Conservation (phyloP, 768 basidiomycete genomes). For the Kwoniella europaea region DNA sequence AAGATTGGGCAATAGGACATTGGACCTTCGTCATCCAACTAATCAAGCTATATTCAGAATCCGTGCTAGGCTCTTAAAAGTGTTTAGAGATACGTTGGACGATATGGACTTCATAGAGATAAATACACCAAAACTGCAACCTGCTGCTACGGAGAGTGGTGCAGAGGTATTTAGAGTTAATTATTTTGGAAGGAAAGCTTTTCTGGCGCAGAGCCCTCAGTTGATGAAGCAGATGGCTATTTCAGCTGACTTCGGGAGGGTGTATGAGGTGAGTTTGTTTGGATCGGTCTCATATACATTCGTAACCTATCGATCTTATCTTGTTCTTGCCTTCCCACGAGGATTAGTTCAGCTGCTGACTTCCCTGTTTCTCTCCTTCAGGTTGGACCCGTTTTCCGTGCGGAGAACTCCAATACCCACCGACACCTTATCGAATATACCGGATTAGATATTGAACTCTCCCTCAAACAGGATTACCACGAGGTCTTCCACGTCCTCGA, state of each 20-base stretch:
- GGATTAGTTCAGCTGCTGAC: neutral
- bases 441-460: constrained; percentile 96
- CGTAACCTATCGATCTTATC: too few relatives aligned
- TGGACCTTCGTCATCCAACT: constrained; percentile 87
- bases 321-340: too few relatives aligned
- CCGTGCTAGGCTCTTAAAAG: constrained; percentile 76
- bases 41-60: constrained; percentile 93
- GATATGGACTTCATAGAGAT: constrained; percentile 82
- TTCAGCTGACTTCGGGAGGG: constrained; percentile 92
- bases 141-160: constrained; percentile 91
- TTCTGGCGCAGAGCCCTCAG: constrained; percentile 92
- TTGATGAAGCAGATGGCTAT: constrained; percentile 98
- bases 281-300: too few relatives aligned
- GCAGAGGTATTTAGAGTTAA: constrained; percentile 94
- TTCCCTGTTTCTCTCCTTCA: neutral
- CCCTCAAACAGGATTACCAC: constrained; percentile 93
- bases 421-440: constrained; percentile 97
- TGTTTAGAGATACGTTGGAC: constrained; percentile 80
- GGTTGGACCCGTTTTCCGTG: constrained; percentile 78
- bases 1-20: constrained; percentile 82
- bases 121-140: constrained; percentile 93
- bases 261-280: constrained; percentile 80
- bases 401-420: constrained; percentile 92
- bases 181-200: constrained; percentile 95
- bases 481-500: constrained; percentile 90